phyloP scores from a whole-genome alignment of 768 basidiomycete species.

The Trametes cubensis region DNA sequence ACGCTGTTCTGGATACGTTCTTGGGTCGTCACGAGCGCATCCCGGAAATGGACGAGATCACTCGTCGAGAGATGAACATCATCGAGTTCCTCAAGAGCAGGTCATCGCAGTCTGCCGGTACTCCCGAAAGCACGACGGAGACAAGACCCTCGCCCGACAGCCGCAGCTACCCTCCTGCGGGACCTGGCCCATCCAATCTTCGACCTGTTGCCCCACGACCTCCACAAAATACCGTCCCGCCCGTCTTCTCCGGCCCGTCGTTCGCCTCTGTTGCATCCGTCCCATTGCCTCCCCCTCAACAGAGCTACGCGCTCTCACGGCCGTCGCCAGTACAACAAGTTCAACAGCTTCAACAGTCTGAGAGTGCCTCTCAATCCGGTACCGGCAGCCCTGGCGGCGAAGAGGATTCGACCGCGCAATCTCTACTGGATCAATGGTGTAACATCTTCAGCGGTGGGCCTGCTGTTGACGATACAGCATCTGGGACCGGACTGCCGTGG shows the following conservation, averaged over 20 bases:
- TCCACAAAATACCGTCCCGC: conserved; percentile 23
- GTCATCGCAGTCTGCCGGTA: conserved; percentile 54
- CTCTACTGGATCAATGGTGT: conserved; percentile 82
- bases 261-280: conserved; percentile 31
- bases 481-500: conserved; percentile 51
- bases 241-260: conserved; percentile 21
- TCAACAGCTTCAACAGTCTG: conserved; percentile 60
- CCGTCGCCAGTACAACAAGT: conserved; percentile 51
- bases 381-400: conserved; percentile 67
- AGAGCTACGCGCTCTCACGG: conserved; percentile 11
- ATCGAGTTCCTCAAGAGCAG: conserved; percentile 80
- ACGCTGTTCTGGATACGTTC: conserved; percentile 77
- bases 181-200: conserved; percentile 7
- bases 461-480: conserved; percentile 38
- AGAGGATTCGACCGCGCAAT: conserved; percentile 78
- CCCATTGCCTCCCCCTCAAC: conserved; percentile 2
- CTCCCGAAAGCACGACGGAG: conserved; percentile 23
- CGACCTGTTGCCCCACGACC: conserved; percentile 12
- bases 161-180: conserved; percentile 6
- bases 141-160: conserved; percentile 13
- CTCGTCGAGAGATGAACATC: conserved; percentile 78
- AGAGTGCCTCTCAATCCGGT: conserved; percentile 57
- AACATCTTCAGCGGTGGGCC: conserved; percentile 74
- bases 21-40: conserved; percentile 62
- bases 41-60: conserved; percentile 80